Conservation (phyloP, 148 eudicot genomes). For the Dysphania ambrosioides region DNA sequence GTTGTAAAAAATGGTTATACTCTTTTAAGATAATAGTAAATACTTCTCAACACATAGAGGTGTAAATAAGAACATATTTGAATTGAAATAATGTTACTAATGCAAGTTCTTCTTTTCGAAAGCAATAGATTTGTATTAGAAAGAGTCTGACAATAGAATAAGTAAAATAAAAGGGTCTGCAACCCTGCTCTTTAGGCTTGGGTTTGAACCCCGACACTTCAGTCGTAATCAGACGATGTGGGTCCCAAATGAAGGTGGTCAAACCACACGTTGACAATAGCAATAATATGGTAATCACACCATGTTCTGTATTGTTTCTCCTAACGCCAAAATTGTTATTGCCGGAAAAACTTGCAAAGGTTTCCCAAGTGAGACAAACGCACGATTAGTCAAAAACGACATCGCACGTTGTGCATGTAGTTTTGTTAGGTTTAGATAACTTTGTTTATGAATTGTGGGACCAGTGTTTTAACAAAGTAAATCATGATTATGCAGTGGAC, state of each 20-base stretch:
- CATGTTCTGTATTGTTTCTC: slow-evolving; percentile 10
- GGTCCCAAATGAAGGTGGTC: slow-evolving; percentile 6
- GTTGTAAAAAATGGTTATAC: too few species aligned
- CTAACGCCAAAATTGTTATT: neutral
- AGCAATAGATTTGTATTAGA: too few species aligned
- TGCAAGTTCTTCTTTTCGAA: too few species aligned
- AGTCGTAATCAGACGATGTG: neutral
- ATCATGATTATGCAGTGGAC: slow-evolving; percentile 11
- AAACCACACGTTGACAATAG: slow-evolving; percentile 6
- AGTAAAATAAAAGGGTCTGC: too few species aligned
- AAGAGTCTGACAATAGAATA: too few species aligned
- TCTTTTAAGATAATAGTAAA: too few species aligned
- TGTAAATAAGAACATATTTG: too few species aligned
- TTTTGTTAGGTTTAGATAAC: neutral
- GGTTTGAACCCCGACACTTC: too few species aligned
- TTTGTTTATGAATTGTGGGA: slow-evolving; percentile 1
- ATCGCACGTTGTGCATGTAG: slow-evolving; percentile 24
- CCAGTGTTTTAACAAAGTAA: neutral
- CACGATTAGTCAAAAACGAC: slow-evolving; percentile 28
- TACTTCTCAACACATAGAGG: too few species aligned
- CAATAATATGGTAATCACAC: slow-evolving; percentile 6
- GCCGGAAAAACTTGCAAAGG: neutral
- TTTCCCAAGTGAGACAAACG: slow-evolving; percentile 17
- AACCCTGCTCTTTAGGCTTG: too few species aligned
- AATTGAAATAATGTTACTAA: too few species aligned